These are phyloP conservation scores for Waltiozyma sp. DNA, from an alignment of 1,139 yeast genomes.

Conservation along the genomic window DNA sequence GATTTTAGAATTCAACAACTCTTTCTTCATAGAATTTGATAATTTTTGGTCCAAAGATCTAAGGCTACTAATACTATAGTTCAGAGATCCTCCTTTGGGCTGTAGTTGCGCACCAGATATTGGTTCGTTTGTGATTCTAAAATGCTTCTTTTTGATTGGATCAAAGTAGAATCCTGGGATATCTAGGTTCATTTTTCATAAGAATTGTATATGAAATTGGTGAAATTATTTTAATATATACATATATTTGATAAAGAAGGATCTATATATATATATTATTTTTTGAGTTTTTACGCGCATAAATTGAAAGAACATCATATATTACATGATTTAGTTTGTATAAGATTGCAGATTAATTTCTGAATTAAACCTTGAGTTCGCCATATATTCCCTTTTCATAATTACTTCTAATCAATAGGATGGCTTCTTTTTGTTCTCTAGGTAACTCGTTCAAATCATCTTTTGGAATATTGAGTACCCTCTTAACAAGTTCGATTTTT, in stretches of 20 bases:
- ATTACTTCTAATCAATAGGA: constrained; percentile 31
- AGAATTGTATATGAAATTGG: no score
- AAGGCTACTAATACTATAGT: not conserved
- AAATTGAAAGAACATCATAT: no score
- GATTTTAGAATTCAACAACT: not conserved
- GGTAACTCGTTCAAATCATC: constrained; percentile 54
- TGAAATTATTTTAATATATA: no score
- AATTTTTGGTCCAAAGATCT: not conserved
- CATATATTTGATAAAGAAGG: no score
- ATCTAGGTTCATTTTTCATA: constrained; percentile 4
- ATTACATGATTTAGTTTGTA: no score
- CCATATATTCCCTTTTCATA: constrained; percentile 39
- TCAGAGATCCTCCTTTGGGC: not conserved
- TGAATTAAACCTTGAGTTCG: not conserved
- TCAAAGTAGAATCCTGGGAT: constrained; percentile 19
- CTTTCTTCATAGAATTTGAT: not conserved
- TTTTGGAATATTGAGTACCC: constrained; percentile 49
- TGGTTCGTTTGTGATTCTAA: constrained; percentile 10
- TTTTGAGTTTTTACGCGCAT: not conserved
- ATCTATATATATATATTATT: no score
- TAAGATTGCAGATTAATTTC: no score
- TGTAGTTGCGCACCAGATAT: not conserved
- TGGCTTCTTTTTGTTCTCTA: constrained; percentile 37
- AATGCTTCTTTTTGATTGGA: constrained; percentile 14
- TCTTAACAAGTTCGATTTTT: constrained; percentile 40